Base-by-base conservation (phyloP, 1,284 basidiomycete species). In the Coniferiporia sulphurascens region DNA sequence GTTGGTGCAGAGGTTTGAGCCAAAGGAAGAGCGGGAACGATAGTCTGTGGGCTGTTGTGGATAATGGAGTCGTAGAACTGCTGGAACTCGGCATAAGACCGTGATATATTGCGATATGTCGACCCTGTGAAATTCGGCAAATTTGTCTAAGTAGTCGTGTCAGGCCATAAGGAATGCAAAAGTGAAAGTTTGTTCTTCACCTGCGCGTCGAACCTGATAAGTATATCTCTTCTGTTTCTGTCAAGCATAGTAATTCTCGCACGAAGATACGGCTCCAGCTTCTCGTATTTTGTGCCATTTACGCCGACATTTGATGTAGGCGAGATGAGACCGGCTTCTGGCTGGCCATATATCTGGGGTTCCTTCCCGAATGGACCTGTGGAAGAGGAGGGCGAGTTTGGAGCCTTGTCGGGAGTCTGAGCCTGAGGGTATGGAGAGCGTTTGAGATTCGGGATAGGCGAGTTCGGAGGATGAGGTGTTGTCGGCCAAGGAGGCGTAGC, bases 1-100 rank as follows among this genome's bases (percentile, higher is more conserved):
- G 92, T 95, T 21, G 92, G 88, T 1, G 95, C 95, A 1, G 93
- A 95, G 0, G 94, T 97, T 65, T 95, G 91, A 1, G 93, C 84
- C 19, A 96, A 79, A 0, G 95, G 94, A 10, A 97, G 79, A 3
- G 95, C 95, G 12, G 95, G 91, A 12, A 96, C 80, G 66, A 97
- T 95, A 12, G 93, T 95, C 67, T 95, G 93, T 0, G 93, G 92
- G 69, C 90, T 93, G 71, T 83, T 90, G 65, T 86, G 81, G 34
- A 91, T 82, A 63, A 93, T 80, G 61, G 92, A 80, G 61, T 96
- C 93, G 67, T 93, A 91, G 72, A 96, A 93, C 65, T 91, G 86
- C 72, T 95, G 91, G 72, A 95, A 95, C 72, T 96, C 93, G 66
- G 87, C 74, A 69, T 95, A 96, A 50, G 93, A 94, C 61, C 93